These are phyloP conservation scores for Cryphonectria naterciae DNA, from an alignment of 2,329 filamentous ascomycete species.

Conservation along the genomic window DNA sequence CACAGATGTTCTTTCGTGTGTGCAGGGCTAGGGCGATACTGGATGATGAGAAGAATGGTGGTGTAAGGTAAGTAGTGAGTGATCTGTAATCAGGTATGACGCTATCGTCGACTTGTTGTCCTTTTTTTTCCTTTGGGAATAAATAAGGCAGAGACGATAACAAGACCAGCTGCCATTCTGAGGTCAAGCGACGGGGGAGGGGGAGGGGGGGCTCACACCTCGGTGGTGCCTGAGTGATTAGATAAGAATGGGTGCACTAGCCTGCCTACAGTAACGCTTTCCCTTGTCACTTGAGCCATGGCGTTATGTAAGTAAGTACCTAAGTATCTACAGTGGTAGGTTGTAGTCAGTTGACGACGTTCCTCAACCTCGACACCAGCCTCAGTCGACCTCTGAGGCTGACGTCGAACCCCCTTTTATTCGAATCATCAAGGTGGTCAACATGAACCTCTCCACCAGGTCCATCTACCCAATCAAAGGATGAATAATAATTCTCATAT, in stretches of 20 bases:
- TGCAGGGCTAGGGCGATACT: neutral
- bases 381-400: neutral
- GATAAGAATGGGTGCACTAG: conserved; percentile 1
- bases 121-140: neutral
- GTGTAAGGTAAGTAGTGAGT: neutral
- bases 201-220: neutral
- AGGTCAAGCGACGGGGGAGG: neutral
- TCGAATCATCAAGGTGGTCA: neutral
- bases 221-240: conserved; percentile 8
- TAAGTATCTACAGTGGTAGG: neutral
- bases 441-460: neutral
- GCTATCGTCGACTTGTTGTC: conserved; percentile 6
- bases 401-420: neutral
- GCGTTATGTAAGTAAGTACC: neutral
- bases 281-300: neutral
- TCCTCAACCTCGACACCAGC: neutral
- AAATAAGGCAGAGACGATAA: neutral
- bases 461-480: neutral
- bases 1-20: neutral
- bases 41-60: neutral
- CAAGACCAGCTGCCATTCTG: neutral
- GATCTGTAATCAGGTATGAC: conserved; percentile 14
- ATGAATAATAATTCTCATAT: neutral
- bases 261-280: neutral
- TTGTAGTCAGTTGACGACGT: neutral